These are phyloP conservation scores for Lignosus rhinocerotis DNA, from an alignment of 1,284 basidiomycete genomes.

Conservation along the genomic window DNA sequence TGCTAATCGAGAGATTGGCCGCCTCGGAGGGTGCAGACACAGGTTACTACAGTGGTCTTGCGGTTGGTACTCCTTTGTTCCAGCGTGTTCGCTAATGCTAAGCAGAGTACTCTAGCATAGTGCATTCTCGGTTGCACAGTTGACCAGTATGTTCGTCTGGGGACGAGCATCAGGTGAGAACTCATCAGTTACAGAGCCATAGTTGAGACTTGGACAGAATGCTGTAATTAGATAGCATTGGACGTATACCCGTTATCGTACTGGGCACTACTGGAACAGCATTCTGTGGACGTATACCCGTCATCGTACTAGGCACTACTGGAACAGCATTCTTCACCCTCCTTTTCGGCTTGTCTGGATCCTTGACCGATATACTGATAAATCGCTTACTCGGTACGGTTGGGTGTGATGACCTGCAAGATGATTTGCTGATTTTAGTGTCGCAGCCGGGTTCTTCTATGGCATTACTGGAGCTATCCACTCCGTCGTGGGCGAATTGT, in stretches of 20 bases:
- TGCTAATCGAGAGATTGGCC: conserved; percentile 34
- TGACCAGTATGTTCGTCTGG: conserved; percentile 38
- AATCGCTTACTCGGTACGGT: conserved; percentile 41
- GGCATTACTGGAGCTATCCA: conserved; percentile 65
- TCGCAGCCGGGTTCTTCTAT: conserved; percentile 42
- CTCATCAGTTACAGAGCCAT: not conserved
- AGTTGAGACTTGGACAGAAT: not conserved
- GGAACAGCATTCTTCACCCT: conserved; percentile 51
- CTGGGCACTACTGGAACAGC: conserved; percentile 52
- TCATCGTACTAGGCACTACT: conserved; percentile 54
- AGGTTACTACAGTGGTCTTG: conserved; percentile 37
- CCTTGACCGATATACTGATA: conserved; percentile 45
- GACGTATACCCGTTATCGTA: conserved; percentile 53
- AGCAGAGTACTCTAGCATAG: conserved; percentile 25
- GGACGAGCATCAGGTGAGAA: conserved; percentile 34
- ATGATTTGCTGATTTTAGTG: not conserved
- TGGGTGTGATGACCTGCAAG: not conserved
- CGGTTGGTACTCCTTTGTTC: conserved; percentile 19
- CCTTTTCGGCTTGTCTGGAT: conserved; percentile 56
- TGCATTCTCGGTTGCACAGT: conserved; percentile 31
- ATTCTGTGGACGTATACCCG: conserved; percentile 42
- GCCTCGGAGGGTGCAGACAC: conserved; percentile 31
- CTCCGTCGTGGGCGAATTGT: conserved; percentile 64
- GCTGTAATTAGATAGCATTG: conserved; percentile 46
- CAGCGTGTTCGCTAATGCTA: not conserved